Conservation (phyloP, 176 grass and related monocot species). For the Calamus simplicifolius region DNA sequence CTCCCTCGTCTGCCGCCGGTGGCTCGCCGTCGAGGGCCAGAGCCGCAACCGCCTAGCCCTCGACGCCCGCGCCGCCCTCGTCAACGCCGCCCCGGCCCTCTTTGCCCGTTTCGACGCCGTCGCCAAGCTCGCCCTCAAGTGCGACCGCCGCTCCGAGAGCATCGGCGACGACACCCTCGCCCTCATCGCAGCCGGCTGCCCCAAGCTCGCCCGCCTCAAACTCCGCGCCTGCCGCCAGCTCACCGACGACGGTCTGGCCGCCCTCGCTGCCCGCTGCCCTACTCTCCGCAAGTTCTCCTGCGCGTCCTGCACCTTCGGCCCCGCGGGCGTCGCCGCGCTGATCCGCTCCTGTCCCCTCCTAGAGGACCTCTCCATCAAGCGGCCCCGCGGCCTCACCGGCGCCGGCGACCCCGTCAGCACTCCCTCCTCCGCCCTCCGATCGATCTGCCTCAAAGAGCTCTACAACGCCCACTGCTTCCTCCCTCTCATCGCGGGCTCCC, state of each 20-base stretch:
- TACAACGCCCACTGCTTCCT: not conserved
- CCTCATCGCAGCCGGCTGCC: not conserved
- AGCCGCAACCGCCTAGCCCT: not conserved
- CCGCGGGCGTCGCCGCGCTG: not conserved
- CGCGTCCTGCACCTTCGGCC: not conserved
- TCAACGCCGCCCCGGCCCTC: not conserved
- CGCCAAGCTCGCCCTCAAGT: slow-evolving; percentile 8
- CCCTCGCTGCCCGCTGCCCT: not conserved
- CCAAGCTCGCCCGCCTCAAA: slow-evolving; percentile 4
- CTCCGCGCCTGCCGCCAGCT: not conserved
- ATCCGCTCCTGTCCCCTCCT: not conserved
- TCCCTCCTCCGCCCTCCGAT: not conserved
- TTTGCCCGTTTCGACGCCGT: slow-evolving; percentile 8
- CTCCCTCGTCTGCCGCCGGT: slow-evolving; percentile 3
- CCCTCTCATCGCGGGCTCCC: not conserved
- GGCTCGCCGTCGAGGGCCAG: not conserved
- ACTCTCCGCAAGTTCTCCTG: not conserved
- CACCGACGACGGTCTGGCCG: not conserved
- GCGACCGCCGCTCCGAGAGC: slow-evolving; percentile 4
- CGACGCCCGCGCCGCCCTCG: not conserved
- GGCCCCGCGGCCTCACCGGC: not conserved
- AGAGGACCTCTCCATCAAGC: slow-evolving; percentile 12
- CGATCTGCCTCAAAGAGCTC: slow-evolving; percentile 7
- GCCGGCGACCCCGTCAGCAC: not conserved
- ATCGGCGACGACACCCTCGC: slow-evolving; percentile 6